A percentile compares a stretch with the other conserved stretches of the same genome.
Conservation (phyloP, 306 rosid genomes). For the Rosa rugosa region DNA sequence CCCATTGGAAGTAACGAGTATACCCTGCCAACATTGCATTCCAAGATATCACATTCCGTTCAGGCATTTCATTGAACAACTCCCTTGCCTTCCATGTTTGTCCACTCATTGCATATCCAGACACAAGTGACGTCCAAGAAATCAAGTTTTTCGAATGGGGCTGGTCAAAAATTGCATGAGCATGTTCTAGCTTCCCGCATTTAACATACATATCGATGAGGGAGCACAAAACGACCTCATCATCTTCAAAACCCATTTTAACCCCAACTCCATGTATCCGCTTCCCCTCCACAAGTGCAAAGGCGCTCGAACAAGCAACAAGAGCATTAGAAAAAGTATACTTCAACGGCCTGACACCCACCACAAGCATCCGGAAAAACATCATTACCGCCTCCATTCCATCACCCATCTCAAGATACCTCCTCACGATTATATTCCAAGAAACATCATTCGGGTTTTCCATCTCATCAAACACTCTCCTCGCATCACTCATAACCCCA, state of each 20-base stretch:
- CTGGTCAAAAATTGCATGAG: slow-evolving; percentile 48
- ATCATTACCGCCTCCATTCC: slow-evolving; percentile 45
- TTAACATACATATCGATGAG: slow-evolving; percentile 59
- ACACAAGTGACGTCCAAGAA: slow-evolving; percentile 71
- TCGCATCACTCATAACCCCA: slow-evolving; percentile 45
- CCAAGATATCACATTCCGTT: slow-evolving; percentile 71
- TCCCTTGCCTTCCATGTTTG: slow-evolving; percentile 50
- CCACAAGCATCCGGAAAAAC: slow-evolving; percentile 54
- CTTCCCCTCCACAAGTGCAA: slow-evolving; percentile 55
- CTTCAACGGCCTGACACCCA: slow-evolving; percentile 44
- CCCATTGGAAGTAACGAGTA: slow-evolving; percentile 39
- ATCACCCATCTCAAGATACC: slow-evolving; percentile 62
- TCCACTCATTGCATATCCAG: slow-evolving; percentile 59
- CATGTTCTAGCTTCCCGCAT: slow-evolving; percentile 55
- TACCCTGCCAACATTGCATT: slow-evolving; percentile 81
- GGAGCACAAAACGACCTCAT: slow-evolving; percentile 55
- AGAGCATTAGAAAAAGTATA: slow-evolving; percentile 63
- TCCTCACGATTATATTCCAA: slow-evolving; percentile 77
- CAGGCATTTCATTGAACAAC: slow-evolving; percentile 66
- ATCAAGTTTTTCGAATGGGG: slow-evolving; percentile 53
- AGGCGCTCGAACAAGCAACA: slow-evolving; percentile 51
- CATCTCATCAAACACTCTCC: slow-evolving; percentile 61
- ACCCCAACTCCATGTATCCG: slow-evolving; percentile 60
- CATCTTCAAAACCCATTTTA: slow-evolving; percentile 49
- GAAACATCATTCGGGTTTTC: slow-evolving; percentile 55